Percentiles rank a stretch among this genome's conserved stretches.
Evolutionary conservation across 768 basidiomycete species (phyloP).

Genomic region (Tylopilus vinaceipallidus): DNA sequence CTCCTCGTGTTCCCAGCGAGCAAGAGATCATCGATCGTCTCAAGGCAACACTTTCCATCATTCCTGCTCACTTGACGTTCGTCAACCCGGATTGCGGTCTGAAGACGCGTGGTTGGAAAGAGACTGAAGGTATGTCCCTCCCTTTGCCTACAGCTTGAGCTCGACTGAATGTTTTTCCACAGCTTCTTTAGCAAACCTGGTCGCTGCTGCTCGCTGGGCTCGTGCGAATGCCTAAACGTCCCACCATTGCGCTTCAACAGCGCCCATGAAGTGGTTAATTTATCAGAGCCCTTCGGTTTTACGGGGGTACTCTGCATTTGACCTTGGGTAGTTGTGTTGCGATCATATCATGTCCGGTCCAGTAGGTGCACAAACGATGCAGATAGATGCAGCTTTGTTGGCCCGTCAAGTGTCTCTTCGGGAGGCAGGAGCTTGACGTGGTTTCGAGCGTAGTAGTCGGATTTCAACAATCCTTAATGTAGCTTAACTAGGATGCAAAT

Average conservation of each 20-base stretch:
- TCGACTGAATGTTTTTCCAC: slow-evolving; percentile 9
- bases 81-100: slow-evolving; percentile 98
- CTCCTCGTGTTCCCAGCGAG: slow-evolving; percentile 91
- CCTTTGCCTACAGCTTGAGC: slow-evolving; percentile 1
- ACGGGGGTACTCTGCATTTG: slow-evolving; percentile 40
- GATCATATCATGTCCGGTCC: slow-evolving; percentile 26
- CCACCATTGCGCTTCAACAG: slow-evolving; percentile 83
- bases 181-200: slow-evolving; percentile 83
- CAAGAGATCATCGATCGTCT: slow-evolving; percentile 95
- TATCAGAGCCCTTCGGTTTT: slow-evolving; percentile 36
- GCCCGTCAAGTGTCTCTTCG: slow-evolving; percentile 24
- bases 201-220: slow-evolving; percentile 91
- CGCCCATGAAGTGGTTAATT: slow-evolving; percentile 70
- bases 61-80: slow-evolving; percentile 79
- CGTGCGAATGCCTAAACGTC: slow-evolving; percentile 69
- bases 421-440: slow-evolving; percentile 28
- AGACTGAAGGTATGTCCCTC: slow-evolving; percentile 71
- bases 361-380: slow-evolving; percentile 18
- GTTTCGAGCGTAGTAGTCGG: slow-evolving; percentile 50
- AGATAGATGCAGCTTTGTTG: slow-evolving; percentile 23
- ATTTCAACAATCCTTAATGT: slow-evolving; percentile 76
- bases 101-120: slow-evolving; percentile 98
- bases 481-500: slow-evolving; percentile 14
- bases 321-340: slow-evolving; percentile 55
- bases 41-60: slow-evolving; percentile 75